phyloP scores from a whole-genome alignment of 257 asterid genomes.

The Nicotiana tabacum region DNA sequence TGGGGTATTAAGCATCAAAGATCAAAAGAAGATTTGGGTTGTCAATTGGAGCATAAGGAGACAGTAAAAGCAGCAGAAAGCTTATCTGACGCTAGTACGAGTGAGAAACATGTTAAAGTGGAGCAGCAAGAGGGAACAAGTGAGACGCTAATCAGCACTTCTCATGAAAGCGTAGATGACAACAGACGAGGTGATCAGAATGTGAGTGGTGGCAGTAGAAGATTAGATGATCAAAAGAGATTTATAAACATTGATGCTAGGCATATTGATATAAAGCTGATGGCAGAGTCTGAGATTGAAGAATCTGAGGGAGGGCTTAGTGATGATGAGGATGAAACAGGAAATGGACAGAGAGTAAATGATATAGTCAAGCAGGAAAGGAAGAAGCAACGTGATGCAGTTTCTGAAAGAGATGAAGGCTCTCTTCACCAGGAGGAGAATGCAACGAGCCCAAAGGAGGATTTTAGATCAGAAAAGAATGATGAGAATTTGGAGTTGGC shows the following conservation, averaged over 20 bases:
- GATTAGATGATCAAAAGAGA: conserved; percentile 24
- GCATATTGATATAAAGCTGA: conserved; percentile 23
- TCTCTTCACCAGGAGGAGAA: conserved; percentile 11
- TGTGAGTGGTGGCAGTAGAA: conserved; percentile 20
- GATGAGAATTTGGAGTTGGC: conserved; percentile 20
- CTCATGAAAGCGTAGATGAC: conserved; percentile 22
- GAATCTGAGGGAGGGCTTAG: conserved; percentile 29
- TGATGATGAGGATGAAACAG: conserved; percentile 26
- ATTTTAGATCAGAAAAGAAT: conserved; percentile 13
- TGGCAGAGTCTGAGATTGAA: conserved; percentile 21
- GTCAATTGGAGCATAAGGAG: conserved; percentile 29
- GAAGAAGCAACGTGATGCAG: conserved; percentile 26
- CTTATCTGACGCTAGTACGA: conserved; percentile 10
- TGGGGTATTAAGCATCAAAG: conserved; percentile 19
- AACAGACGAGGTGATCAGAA: conserved; percentile 22
- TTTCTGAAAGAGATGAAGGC: conserved; percentile 20
- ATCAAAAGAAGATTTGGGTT: conserved; percentile 18
- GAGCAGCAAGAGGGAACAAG: conserved; percentile 28
- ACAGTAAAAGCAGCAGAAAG: conserved; percentile 19
- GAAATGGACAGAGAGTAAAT: conserved; percentile 21
- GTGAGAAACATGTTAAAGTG: conserved; percentile 21
- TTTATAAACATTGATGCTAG: conserved; percentile 21
- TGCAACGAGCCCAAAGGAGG: conserved; percentile 20
- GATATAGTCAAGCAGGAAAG: conserved; percentile 27
- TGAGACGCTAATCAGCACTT: conserved; percentile 20